Conservation (phyloP, 2,329 filamentous ascomycete genomes). For the Magnaporthiopsis rhizophila region DNA sequence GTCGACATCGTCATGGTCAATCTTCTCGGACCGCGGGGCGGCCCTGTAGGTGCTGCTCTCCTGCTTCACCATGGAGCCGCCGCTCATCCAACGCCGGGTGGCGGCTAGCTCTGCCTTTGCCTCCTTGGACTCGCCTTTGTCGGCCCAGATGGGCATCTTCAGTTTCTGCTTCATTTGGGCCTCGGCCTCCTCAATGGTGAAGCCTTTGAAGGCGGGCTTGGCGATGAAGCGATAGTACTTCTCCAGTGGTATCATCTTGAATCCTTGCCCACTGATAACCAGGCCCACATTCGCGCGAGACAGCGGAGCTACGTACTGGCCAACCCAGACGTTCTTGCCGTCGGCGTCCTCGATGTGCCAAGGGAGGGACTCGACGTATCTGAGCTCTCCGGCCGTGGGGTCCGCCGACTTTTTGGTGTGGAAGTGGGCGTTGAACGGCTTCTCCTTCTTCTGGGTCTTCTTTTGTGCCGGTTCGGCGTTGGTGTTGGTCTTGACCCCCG, state of each 20-base stretch:
- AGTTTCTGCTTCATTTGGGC: conserved; percentile 72
- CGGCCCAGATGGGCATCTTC: conserved; percentile 51
- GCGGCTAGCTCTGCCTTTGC: conserved; percentile 56
- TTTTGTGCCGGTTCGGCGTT: conserved; percentile 23
- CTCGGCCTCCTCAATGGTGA: conserved; percentile 80
- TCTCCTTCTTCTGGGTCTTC: conserved; percentile 60
- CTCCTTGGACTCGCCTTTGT: conserved; percentile 56
- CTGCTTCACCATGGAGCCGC: conserved; percentile 53
- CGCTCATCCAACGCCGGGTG: conserved; percentile 36
- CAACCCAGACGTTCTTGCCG: conserved; percentile 89
- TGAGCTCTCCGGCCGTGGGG: conserved; percentile 63
- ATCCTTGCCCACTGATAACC: conserved; percentile 59
- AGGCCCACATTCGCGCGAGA: conserved; percentile 80
- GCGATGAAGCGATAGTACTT: conserved; percentile 89
- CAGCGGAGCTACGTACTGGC: conserved; percentile 80
- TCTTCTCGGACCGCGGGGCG: conserved; percentile 53
- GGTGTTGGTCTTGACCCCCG: conserved; percentile 47
- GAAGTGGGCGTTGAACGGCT: conserved; percentile 69
- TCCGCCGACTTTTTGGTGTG: conserved; percentile 72
- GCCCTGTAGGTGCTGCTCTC: conserved; percentile 58
- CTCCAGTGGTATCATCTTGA: conserved; percentile 84
- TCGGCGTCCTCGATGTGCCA: conserved; percentile 98
- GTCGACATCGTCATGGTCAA: conserved; percentile 64
- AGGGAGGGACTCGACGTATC: conserved; percentile 90
- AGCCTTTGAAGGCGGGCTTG: conserved; percentile 70